phyloP scores from a whole-genome alignment of 1,139 yeast genomes.

The Sugiyamaella xylanicola region DNA sequence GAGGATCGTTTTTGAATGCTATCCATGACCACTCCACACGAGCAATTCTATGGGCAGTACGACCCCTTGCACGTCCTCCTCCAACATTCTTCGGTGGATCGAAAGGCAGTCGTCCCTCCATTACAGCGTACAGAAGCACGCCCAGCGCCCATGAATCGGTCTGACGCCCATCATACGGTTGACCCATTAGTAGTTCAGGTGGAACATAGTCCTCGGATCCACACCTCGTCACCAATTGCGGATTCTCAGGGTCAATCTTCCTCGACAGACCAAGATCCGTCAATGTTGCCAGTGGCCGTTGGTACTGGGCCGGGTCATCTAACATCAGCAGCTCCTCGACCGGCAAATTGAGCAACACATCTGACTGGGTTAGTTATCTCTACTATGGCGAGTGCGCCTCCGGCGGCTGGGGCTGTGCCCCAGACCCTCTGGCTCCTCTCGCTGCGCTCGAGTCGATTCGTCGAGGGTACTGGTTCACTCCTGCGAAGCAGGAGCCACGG shows the following conservation, averaged over 20 bases:
- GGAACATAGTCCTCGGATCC: constrained; percentile 96
- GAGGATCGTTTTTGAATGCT: constrained; percentile 38
- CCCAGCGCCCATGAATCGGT: constrained; percentile 96
- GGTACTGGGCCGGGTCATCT: constrained; percentile 28
- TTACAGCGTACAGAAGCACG: constrained; percentile 76
- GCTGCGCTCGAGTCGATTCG: not conserved
- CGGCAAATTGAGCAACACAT: constrained; percentile 49
- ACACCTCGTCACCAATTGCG: constrained; percentile 78
- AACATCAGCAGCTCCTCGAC: constrained; percentile 41
- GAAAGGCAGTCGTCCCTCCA: constrained; percentile 88
- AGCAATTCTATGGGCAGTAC: constrained; percentile 87
- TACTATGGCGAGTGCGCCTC: not conserved
- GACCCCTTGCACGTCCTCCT: constrained; percentile 53
- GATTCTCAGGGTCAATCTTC: constrained; percentile 57
- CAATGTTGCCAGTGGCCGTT: constrained; percentile 56
- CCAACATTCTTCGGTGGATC: constrained; percentile 51
- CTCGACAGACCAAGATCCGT: constrained; percentile 91
- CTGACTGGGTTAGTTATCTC: not conserved
- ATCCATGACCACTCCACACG: constrained; percentile 92
- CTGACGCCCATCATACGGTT: constrained; percentile 84
- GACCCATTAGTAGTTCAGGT: constrained; percentile 88
- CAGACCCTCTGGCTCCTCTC: not conserved
- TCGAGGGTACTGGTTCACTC: not conserved
- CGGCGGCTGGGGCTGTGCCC: constrained; percentile 1
- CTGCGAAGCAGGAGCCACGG: not conserved